These are phyloP conservation scores for Phytophthora niederhauseri DNA, from an alignment of 352 stramenopile genomes.

Conservation along the genomic window DNA sequence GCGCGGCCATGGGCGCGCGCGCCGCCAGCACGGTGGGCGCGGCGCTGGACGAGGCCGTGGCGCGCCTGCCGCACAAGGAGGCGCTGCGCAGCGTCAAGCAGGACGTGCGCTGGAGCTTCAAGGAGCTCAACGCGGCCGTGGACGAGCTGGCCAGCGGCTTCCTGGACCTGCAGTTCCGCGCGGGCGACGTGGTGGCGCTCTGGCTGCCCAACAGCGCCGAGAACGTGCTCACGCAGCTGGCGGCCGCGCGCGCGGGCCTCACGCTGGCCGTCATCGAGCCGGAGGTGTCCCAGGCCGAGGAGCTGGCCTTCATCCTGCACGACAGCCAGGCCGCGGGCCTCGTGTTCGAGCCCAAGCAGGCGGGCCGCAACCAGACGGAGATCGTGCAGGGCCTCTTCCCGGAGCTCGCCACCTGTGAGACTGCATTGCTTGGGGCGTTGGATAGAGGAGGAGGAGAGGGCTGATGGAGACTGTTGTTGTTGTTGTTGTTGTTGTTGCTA, in stretches of 20 bases:
- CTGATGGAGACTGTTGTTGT: conserved; percentile 6
- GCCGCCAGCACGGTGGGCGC: conserved; percentile 70
- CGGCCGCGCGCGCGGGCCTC: conserved; percentile 82
- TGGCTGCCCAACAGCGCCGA: conserved; percentile 89
- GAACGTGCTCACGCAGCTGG: conserved; percentile 84
- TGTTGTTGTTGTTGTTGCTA: neutral
- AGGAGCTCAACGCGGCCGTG: conserved; percentile 78
- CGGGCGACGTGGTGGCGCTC: conserved; percentile 77
- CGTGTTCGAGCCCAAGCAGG: conserved; percentile 87
- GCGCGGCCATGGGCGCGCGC: conserved; percentile 41
- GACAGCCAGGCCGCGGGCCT: conserved; percentile 82
- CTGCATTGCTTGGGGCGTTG: neutral
- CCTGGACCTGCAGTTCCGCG: conserved; percentile 71
- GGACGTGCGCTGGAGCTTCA: conserved; percentile 87
- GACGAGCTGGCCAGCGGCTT: conserved; percentile 84
- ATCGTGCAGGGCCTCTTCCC: conserved; percentile 79
- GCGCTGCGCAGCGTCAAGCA: conserved; percentile 84
- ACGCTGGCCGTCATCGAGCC: conserved; percentile 86
- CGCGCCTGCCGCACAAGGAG: conserved; percentile 86
- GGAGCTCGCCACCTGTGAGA: conserved; percentile 76
- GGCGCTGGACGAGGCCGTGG: conserved; percentile 75
- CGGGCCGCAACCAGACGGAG: conserved; percentile 70
- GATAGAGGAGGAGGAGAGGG: neutral
- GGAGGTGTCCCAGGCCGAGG: conserved; percentile 68
- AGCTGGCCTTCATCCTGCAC: conserved; percentile 84